Percentiles rank a stretch among this genome's conserved stretches.
phyloP scores from a whole-genome alignment of 805 yeast genomes.

The Yarrowia phangngaensis region DNA sequence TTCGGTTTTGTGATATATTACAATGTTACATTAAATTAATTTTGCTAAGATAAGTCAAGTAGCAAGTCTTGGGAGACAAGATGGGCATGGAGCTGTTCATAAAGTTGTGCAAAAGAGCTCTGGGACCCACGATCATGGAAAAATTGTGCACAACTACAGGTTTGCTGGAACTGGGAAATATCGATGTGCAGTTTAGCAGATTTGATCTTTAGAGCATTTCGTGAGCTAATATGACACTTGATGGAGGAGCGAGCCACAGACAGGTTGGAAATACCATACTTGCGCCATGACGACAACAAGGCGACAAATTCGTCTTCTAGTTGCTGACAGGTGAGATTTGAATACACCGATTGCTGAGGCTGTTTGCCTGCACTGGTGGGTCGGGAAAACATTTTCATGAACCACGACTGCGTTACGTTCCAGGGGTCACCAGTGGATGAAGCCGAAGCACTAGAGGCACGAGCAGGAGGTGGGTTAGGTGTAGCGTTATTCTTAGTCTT shows the following conservation, averaged over 20 bases:
- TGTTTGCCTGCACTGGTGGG: conserved; percentile 3
- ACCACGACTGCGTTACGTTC: conserved; percentile 23
- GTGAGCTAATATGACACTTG: conserved; percentile 37
- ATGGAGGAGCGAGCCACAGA: conserved; percentile 34
- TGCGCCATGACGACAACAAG: conserved; percentile 40
- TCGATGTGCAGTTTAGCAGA: conserved; percentile 37
- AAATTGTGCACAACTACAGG: conserved; percentile 27
- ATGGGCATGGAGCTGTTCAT: conserved; percentile 31
- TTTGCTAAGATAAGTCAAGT: background rate
- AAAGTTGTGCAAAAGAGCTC: conserved; percentile 28
- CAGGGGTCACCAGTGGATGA: conserved; percentile 1
- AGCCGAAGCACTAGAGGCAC: background rate
- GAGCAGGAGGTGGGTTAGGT: background rate
- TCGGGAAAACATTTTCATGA: conserved; percentile 27
- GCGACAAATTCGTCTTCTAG: conserved; percentile 37
- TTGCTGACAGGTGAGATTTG: conserved; percentile 34
- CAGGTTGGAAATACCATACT: conserved; percentile 40
- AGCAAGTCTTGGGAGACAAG: conserved; percentile 19
- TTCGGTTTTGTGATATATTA: background rate
- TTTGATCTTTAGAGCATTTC: conserved; percentile 39
- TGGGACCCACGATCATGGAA: conserved; percentile 31
- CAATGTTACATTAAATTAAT: conserved; percentile 15
- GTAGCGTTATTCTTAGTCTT: background rate
- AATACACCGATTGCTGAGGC: conserved; percentile 34
- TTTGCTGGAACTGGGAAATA: conserved; percentile 24